These are phyloP conservation scores for Botrytis porri DNA, from an alignment of 2,329 filamentous ascomycete species.

Conservation along the genomic window DNA sequence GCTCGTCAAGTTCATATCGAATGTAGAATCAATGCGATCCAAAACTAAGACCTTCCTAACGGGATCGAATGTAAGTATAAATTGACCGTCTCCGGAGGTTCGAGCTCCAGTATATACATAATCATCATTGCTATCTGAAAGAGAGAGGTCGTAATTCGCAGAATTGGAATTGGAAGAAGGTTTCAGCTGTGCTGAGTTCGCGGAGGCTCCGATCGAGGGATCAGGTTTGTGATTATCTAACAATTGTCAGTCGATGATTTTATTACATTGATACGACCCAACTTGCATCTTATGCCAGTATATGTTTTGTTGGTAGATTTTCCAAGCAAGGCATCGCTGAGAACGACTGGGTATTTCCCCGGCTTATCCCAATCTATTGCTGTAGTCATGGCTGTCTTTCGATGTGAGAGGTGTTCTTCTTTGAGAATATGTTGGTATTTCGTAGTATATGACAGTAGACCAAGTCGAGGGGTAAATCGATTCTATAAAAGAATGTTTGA, in stretches of 20 bases:
- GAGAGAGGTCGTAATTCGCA: conserved; percentile 50
- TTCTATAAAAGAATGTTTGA: not conserved
- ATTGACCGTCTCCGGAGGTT: conserved; percentile 54
- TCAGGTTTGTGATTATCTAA: conserved; percentile 62
- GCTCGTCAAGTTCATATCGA: conserved; percentile 81
- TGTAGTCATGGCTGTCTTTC: conserved; percentile 23
- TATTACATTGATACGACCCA: not conserved
- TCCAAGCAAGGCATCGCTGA: conserved; percentile 59
- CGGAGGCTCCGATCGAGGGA: conserved; percentile 47
- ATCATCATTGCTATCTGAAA: conserved; percentile 49
- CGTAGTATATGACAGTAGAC: not conserved
- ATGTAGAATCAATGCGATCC: conserved; percentile 75
- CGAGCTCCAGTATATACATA: conserved; percentile 61
- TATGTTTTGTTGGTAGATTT: conserved; percentile 56
- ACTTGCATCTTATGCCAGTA: conserved; percentile 59
- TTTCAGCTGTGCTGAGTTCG: conserved; percentile 48
- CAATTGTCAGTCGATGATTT: conserved; percentile 23
- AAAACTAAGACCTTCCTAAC: conserved; percentile 73
- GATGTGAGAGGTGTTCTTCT: not conserved
- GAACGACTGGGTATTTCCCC: conserved; percentile 60
- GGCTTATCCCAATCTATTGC: conserved; percentile 57
- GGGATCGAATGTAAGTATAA: conserved; percentile 73
- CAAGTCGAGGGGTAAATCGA: not conserved
- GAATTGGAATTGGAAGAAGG: conserved; percentile 41
- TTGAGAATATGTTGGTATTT: not conserved